Evolutionary conservation across 1,284 basidiomycete genomes (phyloP), one percentile per base, ranked within the genome.

Genomic region (Trichosporon inkin): DNA sequence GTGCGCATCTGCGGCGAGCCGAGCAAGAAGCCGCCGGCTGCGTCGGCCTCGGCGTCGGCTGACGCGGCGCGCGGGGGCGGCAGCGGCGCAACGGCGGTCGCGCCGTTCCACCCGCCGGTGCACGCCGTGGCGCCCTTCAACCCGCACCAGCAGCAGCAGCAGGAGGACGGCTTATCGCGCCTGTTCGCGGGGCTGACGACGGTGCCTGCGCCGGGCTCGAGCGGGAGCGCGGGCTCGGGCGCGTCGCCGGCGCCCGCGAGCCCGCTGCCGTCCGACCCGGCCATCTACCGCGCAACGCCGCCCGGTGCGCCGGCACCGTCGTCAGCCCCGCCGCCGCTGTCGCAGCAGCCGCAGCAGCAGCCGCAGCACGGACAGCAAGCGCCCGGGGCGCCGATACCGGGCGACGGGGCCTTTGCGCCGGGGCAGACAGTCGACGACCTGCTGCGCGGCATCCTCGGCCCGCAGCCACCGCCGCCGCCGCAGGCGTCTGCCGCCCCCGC

Each of bases 341-440:
- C 35, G 38, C 8, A 20, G 34, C 32, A 53, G 40, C 39, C 54
- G 3, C 32, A 22, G 24, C 40, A 44, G 7, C 34, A 35, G 16
- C 8, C 22, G 10, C 52, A 34, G 2, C 40, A 47, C 10, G 2
- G 17, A 17, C 51, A 35, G 32, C 59, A 49, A 32, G 37, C 56
- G 13, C 40, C 47, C 2, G 53, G 55, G 4, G 54, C 58, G 0
- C 54, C 60, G 11, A 39, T 60, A 5, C 47, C 61, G 0, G 53
- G 59, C 28, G 22, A 52, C 10, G 55, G 60, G 1, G 28, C 49
- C 10, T 61, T 55, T 17, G 63, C 69, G 11, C 70, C 72, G 2
- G 71, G 69, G 13, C 68, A 75, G 58, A 75, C 73, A 0, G 74
- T 72, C n/a, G 72, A 72, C 41, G 73, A 76, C 58, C 60, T 76